phyloP scores from a whole-genome alignment of 768 basidiomycete genomes.

The Mycena leptocephala region DNA sequence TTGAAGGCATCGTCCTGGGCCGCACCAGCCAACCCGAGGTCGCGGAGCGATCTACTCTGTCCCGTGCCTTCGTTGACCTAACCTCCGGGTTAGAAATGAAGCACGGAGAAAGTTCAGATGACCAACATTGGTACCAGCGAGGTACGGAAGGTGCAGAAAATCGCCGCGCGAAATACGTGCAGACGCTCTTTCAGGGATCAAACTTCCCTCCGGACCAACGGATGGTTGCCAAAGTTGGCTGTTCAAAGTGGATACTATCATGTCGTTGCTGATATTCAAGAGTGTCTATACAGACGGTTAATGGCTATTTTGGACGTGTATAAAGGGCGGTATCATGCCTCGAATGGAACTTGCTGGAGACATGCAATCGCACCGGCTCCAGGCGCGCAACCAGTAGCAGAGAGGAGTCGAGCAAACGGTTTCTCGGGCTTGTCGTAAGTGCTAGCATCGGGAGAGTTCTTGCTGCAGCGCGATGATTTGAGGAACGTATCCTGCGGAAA shows the following conservation, averaged over 20 bases:
- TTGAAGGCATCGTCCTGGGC: slow-evolving; percentile 63
- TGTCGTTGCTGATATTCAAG: slow-evolving; percentile 61
- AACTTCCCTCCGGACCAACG: slow-evolving; percentile 67
- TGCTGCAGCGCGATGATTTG: slow-evolving; percentile 50
- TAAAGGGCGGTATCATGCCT: slow-evolving; percentile 45
- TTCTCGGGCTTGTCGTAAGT: slow-evolving; percentile 69
- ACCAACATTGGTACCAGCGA: slow-evolving; percentile 72
- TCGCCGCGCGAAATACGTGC: slow-evolving; percentile 60
- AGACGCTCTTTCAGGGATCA: slow-evolving; percentile 64
- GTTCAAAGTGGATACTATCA: slow-evolving; percentile 65
- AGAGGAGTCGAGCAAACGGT: slow-evolving; percentile 64
- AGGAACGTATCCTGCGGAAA: not conserved
- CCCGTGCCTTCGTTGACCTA: slow-evolving; percentile 71
- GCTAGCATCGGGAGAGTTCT: slow-evolving; percentile 63
- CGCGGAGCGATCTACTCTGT: slow-evolving; percentile 58
- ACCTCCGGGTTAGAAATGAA: not conserved
- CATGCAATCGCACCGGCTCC: slow-evolving; percentile 59
- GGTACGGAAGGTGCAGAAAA: slow-evolving; percentile 68
- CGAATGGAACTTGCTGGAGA: slow-evolving; percentile 62
- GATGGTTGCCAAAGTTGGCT: slow-evolving; percentile 72
- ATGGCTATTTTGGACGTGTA: not conserved
- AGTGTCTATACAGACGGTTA: slow-evolving; percentile 54
- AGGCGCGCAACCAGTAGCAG: slow-evolving; percentile 62
- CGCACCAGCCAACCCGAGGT: slow-evolving; percentile 54
- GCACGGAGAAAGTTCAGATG: slow-evolving; percentile 21